Evolutionary conservation across 1,284 basidiomycete genomes (phyloP).

Genomic region (Farysia itapuensis): DNA sequence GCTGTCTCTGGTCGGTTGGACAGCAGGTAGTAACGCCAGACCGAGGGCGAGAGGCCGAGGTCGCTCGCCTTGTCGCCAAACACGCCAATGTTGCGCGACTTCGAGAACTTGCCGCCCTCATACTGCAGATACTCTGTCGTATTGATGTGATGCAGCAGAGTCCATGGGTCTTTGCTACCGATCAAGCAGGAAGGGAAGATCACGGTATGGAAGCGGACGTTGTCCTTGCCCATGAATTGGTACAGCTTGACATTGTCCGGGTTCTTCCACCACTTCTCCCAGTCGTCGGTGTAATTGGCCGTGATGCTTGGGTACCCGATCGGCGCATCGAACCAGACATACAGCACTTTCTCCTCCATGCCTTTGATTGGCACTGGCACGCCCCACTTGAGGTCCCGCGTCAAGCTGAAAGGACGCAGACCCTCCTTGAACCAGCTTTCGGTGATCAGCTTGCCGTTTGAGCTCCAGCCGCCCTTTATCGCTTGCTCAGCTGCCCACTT

Average conservation of each 20-base stretch:
- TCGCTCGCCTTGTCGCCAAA: constrained; percentile 94
- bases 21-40: constrained; percentile 96
- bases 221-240: constrained; percentile 83
- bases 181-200: constrained; percentile 90
- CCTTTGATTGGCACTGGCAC: constrained; percentile 82
- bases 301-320: constrained; percentile 98
- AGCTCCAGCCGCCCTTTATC: constrained; percentile 84
- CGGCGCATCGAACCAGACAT: constrained; percentile 93
- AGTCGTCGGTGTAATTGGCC: constrained; percentile 88
- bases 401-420: constrained; percentile 84
- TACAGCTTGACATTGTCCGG: constrained; percentile 86
- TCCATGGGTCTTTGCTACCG: constrained; percentile 89
- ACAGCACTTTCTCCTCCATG: constrained; percentile 93
- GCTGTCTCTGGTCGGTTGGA: constrained; percentile 89
- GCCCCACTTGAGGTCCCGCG: constrained; percentile 93
- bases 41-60: constrained; percentile 86
- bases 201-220: constrained; percentile 97
- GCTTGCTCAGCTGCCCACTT: constrained; percentile 83
- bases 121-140: constrained; percentile 98
- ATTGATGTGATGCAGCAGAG: constrained; percentile 88
- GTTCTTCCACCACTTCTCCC: constrained; percentile 98
- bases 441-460: constrained; percentile 87
- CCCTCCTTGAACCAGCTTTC: constrained; percentile 87
- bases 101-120: constrained; percentile 98
- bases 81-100: constrained; percentile 93